These are phyloP conservation scores for Psilocybe cyanescens DNA, from an alignment of 768 basidiomycete species.

Conservation along the genomic window DNA sequence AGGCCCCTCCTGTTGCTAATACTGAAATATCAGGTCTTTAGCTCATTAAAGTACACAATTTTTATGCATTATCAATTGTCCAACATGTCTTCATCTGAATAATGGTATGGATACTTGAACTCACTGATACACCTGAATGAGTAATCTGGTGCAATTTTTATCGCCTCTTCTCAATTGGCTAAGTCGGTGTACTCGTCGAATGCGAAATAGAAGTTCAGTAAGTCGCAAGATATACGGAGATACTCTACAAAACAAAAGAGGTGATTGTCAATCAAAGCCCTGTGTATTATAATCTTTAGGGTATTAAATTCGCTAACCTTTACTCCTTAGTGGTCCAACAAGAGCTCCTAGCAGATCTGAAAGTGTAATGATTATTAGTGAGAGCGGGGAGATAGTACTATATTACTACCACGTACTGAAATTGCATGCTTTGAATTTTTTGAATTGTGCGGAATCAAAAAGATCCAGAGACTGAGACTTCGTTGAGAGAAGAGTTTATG, in stretches of 20 bases:
- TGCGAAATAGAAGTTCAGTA: constrained; percentile 54
- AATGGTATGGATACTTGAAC: too few species aligned
- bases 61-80: too few species aligned
- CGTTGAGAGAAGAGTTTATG: constrained; percentile 16
- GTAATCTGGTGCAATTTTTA: constrained; percentile 20
- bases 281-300: neutral
- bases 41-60: too few species aligned
- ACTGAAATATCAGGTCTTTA: too few species aligned
- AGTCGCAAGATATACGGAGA: constrained; percentile 35
- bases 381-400: too few species aligned
- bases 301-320: neutral
- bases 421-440: constrained; percentile 21
- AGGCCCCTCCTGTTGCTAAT: too few species aligned
- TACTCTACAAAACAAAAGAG: constrained; percentile 7
- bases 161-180: constrained; percentile 31
- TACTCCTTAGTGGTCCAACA: constrained; percentile 1
- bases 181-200: constrained; percentile 55
- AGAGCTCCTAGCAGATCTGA: constrained; percentile 14
- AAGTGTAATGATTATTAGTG: too few species aligned
- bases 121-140: too few species aligned
- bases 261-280: neutral
- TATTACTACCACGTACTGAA: constrained; percentile 13
- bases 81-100: too few species aligned
- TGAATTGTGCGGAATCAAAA: constrained; percentile 16
- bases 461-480: constrained; percentile 15